These are phyloP conservation scores for Lepidium campestre DNA, from an alignment of 441 rosid genomes.

Conservation along the genomic window DNA sequence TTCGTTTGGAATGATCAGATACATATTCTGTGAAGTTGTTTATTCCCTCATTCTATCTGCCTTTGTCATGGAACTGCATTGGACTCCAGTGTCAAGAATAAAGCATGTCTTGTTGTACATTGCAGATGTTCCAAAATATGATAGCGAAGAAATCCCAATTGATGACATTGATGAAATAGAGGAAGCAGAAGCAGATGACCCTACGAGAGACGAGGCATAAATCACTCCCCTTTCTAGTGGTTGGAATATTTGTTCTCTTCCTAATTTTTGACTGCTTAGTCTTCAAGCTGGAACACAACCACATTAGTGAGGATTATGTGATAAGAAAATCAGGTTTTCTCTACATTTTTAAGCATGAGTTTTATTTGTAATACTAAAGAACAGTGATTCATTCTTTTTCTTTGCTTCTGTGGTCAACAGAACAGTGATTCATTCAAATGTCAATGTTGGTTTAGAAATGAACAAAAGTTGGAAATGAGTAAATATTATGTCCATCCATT, in stretches of 20 bases:
- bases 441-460: background rate
- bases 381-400: background rate
- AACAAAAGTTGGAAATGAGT: background rate
- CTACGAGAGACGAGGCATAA: constrained; percentile 15
- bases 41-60: background rate
- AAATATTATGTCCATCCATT: background rate
- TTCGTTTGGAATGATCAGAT: background rate
- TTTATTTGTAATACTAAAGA: background rate
- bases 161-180: constrained; percentile 62
- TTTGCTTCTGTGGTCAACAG: no score
- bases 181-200: constrained; percentile 33
- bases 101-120: constrained; percentile 1
- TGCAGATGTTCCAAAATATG: constrained; percentile 32
- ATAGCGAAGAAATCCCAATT: constrained; percentile 70
- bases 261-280: background rate
- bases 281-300: background rate
- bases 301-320: background rate
- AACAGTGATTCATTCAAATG: background rate
- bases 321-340: background rate
- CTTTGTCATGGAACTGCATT: background rate
- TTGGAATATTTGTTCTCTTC: background rate
- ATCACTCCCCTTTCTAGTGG: background rate
- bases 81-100: background rate
- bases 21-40: background rate
- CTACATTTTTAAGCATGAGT: background rate